These are phyloP conservation scores for Echinochloa phyllopogon DNA, from an alignment of 176 grass and related monocot species.

Conservation along the genomic window DNA sequence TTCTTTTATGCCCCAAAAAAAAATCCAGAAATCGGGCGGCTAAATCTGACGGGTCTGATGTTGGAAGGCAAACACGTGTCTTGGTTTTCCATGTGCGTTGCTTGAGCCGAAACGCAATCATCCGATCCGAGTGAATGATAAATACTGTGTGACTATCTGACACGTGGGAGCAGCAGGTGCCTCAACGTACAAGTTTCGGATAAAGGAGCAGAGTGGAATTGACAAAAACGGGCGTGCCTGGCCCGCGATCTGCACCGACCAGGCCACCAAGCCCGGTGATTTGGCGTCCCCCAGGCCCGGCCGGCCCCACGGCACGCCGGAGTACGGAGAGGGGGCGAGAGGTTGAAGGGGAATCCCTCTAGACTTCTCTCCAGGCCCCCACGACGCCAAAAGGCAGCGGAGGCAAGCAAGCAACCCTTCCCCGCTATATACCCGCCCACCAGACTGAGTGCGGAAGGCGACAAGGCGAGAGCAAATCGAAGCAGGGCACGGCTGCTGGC, in stretches of 20 bases:
- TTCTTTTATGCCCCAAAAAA: not conserved
- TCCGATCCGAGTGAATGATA: not conserved
- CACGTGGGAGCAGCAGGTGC: not conserved
- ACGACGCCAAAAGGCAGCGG: constrained; percentile 1
- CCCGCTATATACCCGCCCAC: not conserved
- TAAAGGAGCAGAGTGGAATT: not conserved
- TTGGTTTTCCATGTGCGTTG: not conserved
- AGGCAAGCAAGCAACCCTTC: not conserved
- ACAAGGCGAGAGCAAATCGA: constrained; percentile 24
- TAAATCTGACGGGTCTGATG: not conserved
- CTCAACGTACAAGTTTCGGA: constrained; percentile 18
- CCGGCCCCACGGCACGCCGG: constrained; percentile 11
- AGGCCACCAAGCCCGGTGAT: not conserved
- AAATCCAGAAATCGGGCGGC: not conserved
- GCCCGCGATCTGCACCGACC: constrained; percentile 21
- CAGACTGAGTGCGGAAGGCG: too few species aligned
- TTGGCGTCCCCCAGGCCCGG: not conserved
- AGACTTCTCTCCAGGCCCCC: not conserved
- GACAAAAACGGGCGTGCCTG: not conserved
- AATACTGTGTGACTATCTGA: not conserved
- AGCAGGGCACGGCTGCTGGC: constrained; percentile 8
- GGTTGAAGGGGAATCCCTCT: constrained; percentile 35
- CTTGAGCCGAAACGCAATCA: not conserved
- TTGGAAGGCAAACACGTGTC: not conserved
- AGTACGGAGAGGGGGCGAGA: not conserved